Percentiles rank a stretch among this genome's conserved stretches.
phyloP scores from a whole-genome alignment of 179 eudicot genomes.

The Carnegiea gigantea region DNA sequence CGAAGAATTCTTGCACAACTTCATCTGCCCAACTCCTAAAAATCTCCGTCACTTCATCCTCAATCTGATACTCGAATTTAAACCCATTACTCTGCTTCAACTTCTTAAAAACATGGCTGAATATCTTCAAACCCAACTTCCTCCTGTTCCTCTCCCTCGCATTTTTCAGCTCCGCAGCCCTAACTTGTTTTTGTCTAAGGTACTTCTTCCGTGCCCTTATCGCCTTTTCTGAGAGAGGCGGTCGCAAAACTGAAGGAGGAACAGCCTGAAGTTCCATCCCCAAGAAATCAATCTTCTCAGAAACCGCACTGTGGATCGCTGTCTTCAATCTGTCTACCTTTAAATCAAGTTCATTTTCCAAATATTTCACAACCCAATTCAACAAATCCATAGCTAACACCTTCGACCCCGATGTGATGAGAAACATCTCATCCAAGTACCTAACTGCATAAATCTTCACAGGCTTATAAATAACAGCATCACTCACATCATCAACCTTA shows the following conservation, averaged over 20 bases:
- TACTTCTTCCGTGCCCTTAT: constrained; percentile 78
- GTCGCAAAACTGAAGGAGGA: constrained; percentile 71
- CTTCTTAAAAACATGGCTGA: constrained; percentile 80
- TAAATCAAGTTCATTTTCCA: constrained; percentile 64
- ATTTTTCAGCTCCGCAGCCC: constrained; percentile 62
- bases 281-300: constrained; percentile 79
- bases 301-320: constrained; percentile 74
- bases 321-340: constrained; percentile 61
- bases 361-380: constrained; percentile 47
- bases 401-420: constrained; percentile 73
- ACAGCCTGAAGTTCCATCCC: constrained; percentile 94
- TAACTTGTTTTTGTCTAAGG: constrained; percentile 83
- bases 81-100: constrained; percentile 57
- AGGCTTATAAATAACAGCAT: constrained; percentile 55
- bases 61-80: constrained; percentile 63
- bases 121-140: constrained; percentile 70
- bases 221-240: constrained; percentile 73
- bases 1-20: constrained; percentile 58
- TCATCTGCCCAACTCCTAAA: constrained; percentile 80
- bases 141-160: constrained; percentile 79
- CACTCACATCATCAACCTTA: constrained; percentile 32
- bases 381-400: constrained; percentile 66
- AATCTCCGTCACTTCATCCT: constrained; percentile 71
- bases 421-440: constrained; percentile 80
- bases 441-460: constrained; percentile 76